phyloP scores from a whole-genome alignment of 2,329 filamentous ascomycete genomes.

The Colletotrichum eleusines region DNA sequence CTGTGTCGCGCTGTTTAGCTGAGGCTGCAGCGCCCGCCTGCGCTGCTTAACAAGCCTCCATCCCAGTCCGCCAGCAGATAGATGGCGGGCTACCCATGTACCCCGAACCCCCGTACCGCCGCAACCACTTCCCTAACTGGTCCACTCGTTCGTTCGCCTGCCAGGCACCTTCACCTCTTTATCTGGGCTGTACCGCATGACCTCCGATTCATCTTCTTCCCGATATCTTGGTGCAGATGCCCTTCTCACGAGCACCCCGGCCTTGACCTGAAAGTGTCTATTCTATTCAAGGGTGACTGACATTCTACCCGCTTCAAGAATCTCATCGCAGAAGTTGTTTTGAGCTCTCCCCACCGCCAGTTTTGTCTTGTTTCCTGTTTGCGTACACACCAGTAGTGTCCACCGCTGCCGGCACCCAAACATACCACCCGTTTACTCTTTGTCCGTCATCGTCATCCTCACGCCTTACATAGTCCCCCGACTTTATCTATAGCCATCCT shows the following conservation, averaged over 20 bases:
- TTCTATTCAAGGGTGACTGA: neutral
- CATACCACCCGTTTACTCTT: slow-evolving; percentile 35
- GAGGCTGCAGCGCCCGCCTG: slow-evolving; percentile 31
- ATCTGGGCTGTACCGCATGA: slow-evolving; percentile 36
- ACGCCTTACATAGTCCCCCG: slow-evolving; percentile 4
- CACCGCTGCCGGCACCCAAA: slow-evolving; percentile 33
- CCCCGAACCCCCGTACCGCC: neutral
- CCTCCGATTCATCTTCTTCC: slow-evolving; percentile 35
- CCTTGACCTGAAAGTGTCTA: slow-evolving; percentile 20
- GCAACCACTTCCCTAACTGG: slow-evolving; percentile 19
- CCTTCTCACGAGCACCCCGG: slow-evolving; percentile 39
- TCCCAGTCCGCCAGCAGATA: neutral
- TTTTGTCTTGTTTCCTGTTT: slow-evolving; percentile 26
- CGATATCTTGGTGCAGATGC: slow-evolving; percentile 32
- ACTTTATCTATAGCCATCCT: slow-evolving; percentile 34
- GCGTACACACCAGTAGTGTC: slow-evolving; percentile 31
- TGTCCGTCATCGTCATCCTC: slow-evolving; percentile 38
- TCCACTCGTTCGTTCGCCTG: slow-evolving; percentile 13
- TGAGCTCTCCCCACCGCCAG: neutral
- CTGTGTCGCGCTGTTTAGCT: slow-evolving; percentile 22
- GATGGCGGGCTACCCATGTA: slow-evolving; percentile 17
- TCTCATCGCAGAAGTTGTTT: neutral
- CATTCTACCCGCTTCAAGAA: slow-evolving; percentile 5
- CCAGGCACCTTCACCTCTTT: slow-evolving; percentile 31
- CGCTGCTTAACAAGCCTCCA: slow-evolving; percentile 37